Base-by-base conservation (phyloP, 2,329 filamentous ascomycete genomes). In the Graphilbum ipis-grandicollis region DNA sequence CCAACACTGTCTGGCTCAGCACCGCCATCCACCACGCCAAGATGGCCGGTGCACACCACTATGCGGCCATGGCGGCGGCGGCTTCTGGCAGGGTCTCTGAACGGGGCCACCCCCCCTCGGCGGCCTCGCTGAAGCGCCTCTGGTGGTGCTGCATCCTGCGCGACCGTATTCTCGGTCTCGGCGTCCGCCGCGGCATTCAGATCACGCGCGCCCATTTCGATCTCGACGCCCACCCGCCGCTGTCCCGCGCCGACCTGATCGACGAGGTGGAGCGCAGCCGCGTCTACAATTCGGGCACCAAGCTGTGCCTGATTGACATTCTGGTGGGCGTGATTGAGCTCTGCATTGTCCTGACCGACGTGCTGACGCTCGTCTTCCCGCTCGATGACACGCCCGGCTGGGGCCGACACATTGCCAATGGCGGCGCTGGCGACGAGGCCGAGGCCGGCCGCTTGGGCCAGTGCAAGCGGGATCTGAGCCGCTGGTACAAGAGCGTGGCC, bases 101-200 rank as follows among this genome's bases (percentile, higher is more conserved):
- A 13, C 10, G 10, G 6, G 6, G 10, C 18, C 33, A 36, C 14
- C 13, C 19, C 30, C 57, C 38, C 54, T 57, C 41, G 50, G 43
- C 39, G 34, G 41, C 41, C 22, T 29, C 56, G 8, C 54, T 62
- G 23, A 70, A 68, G 47, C 54, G 65, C 2, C 48, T 71, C 8
- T 69, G 65, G 65, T 70, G 66, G 65, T 65, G 63, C 39, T 67
- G 65, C 40, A 53, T 70, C 30, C 53, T 69, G 5, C 60, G 66
- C 10, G 66, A 69, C 46, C 57, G 64, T 29, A 61, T 65, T 15
- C 44, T 70, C 19, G 56, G 59, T 4, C 52, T 71, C 9, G 59
- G 64, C 4, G 56, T 68, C 41, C 57, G 65, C n/a, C 56, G 64
- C 10, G 57, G 57, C 30, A 55, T 65, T n/a, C 64, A 68, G 41